Conservation (phyloP, 2,329 filamentous ascomycete species). For the Colletotrichum acutatum region DNA sequence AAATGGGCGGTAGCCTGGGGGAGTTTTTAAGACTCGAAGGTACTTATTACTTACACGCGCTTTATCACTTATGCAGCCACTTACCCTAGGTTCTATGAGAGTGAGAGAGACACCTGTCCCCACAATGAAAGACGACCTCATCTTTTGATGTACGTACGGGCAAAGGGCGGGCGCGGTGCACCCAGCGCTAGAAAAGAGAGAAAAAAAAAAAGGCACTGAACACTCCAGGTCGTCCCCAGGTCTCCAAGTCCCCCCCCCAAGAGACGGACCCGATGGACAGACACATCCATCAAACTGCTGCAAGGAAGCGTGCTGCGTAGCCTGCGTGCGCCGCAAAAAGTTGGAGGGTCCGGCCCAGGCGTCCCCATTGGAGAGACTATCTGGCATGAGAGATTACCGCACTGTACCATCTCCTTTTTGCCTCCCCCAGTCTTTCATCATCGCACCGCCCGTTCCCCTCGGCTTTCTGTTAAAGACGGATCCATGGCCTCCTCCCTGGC, state of each 20-base stretch:
- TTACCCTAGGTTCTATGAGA: neutral
- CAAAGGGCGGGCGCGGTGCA: neutral
- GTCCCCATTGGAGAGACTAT: slow-evolving; percentile 32
- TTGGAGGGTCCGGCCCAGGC: slow-evolving; percentile 29
- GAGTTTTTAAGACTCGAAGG: neutral
- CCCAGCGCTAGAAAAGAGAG: neutral
- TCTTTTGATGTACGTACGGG: neutral
- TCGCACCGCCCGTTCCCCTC: neutral
- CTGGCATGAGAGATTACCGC: slow-evolving; percentile 27
- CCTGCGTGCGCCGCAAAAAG: slow-evolving; percentile 8
- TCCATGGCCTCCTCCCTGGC: neutral
- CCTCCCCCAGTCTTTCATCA: slow-evolving; percentile 10
- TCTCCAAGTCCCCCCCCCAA: neutral
- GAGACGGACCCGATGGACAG: neutral
- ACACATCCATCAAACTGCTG: slow-evolving; percentile 8
- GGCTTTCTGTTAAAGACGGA: slow-evolving; percentile 10
- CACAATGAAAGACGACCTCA: neutral
- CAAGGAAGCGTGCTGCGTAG: slow-evolving; percentile 15
- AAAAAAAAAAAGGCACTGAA: neutral
- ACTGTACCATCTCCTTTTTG: slow-evolving; percentile 30
- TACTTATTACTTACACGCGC: neutral
- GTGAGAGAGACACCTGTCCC: neutral
- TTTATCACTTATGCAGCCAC: too few relatives aligned
- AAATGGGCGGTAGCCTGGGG: neutral
- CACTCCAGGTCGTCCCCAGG: neutral